Conservation (phyloP, 768 basidiomycete species). For the Mycena vitilis region DNA sequence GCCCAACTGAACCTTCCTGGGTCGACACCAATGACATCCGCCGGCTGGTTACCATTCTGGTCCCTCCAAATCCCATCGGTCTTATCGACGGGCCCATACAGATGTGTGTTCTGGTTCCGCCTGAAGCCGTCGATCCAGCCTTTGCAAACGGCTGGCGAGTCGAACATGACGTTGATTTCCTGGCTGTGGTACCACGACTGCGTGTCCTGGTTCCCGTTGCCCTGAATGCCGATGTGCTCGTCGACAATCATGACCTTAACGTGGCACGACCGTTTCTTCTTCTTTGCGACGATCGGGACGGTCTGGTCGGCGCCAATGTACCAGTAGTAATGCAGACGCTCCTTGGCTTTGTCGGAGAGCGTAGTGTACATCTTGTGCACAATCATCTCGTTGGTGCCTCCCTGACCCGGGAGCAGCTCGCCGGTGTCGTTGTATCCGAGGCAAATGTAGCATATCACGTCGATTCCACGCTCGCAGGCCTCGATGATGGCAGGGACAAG, state of each 20-base stretch:
- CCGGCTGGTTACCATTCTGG: slow-evolving; percentile 52
- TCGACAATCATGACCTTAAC: slow-evolving; percentile 79
- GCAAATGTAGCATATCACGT: slow-evolving; percentile 70
- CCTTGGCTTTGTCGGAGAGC: slow-evolving; percentile 57
- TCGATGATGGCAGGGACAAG: slow-evolving; percentile 68
- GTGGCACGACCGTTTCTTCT: slow-evolving; percentile 79
- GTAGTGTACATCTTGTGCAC: slow-evolving; percentile 66
- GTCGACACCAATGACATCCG: slow-evolving; percentile 52
- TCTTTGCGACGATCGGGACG: slow-evolving; percentile 71
- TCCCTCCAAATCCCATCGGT: slow-evolving; percentile 72
- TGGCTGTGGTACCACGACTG: slow-evolving; percentile 82
- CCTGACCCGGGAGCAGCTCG: slow-evolving; percentile 74
- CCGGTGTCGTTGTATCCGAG: slow-evolving; percentile 69
- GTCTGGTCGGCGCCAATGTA: slow-evolving; percentile 74
- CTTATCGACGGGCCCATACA: slow-evolving; percentile 56
- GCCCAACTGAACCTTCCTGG: slow-evolving; percentile 52
- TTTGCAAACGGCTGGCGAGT: slow-evolving; percentile 60
- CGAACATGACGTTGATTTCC: slow-evolving; percentile 75
- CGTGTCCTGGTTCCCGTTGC: slow-evolving; percentile 79
- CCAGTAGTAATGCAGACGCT: slow-evolving; percentile 65
- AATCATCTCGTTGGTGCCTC: slow-evolving; percentile 80
- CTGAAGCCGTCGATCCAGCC: slow-evolving; percentile 68
- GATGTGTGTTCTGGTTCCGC: slow-evolving; percentile 66
- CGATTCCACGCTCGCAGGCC: slow-evolving; percentile 70
- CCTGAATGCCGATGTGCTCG: slow-evolving; percentile 71